These are phyloP conservation scores for Pezicula radicicola DNA, from an alignment of 2,329 filamentous ascomycete species.

Conservation along the genomic window DNA sequence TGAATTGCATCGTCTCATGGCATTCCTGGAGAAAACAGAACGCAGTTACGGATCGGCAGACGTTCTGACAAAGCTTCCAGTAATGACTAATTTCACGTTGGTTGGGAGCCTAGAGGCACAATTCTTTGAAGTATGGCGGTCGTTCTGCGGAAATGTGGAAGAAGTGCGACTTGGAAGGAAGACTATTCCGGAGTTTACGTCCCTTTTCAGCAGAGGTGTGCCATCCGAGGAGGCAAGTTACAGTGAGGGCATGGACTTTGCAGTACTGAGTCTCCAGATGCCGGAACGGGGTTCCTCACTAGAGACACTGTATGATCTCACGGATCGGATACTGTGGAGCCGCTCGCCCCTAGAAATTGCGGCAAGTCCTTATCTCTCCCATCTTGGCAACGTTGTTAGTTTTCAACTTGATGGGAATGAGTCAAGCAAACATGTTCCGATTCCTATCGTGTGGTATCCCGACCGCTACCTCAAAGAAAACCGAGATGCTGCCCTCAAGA, in stretches of 20 bases:
- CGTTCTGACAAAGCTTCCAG: constrained; percentile 32
- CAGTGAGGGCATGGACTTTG: constrained; percentile 20
- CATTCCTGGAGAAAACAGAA: constrained; percentile 59
- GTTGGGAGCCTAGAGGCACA: constrained; percentile 23
- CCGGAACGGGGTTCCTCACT: constrained; percentile 19
- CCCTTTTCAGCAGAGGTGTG: constrained; percentile 25
- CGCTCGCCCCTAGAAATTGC: constrained; percentile 13
- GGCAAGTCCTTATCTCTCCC: constrained; percentile 25
- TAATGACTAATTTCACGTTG: constrained; percentile 14
- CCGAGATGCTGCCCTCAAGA: constrained; percentile 42
- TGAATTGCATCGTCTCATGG: constrained; percentile 60
- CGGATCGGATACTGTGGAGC: constrained; percentile 28
- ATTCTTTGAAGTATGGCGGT: constrained; percentile 22
- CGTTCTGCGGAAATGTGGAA: constrained; percentile 5
- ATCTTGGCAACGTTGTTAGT: constrained; percentile 45
- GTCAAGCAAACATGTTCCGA: constrained; percentile 41
- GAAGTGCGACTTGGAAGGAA: neutral
- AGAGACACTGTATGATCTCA: constrained; percentile 29
- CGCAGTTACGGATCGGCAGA: constrained; percentile 57
- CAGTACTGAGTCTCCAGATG: constrained; percentile 24
- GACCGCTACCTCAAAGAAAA: constrained; percentile 48
- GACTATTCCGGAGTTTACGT: constrained; percentile 11
- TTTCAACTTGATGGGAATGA: constrained; percentile 41
- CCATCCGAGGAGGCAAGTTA: constrained; percentile 10
- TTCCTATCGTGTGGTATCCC: constrained; percentile 49